Evolutionary conservation across 75 land plant genomes (phyloP).

Genomic region (Larix kaempferi): DNA sequence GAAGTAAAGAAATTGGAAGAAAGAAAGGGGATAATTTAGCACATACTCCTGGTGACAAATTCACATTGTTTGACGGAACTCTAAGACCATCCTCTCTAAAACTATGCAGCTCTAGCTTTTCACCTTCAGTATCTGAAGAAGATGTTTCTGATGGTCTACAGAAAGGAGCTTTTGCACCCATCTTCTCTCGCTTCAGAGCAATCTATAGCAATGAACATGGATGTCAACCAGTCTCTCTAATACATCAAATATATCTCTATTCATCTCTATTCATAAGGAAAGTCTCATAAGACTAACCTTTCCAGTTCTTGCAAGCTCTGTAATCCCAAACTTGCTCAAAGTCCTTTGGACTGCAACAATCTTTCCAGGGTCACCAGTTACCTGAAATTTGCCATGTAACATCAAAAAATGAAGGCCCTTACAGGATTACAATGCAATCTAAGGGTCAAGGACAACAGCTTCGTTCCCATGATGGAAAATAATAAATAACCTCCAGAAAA

Average conservation of each 20-base stretch:
- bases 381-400: constrained; percentile 38
- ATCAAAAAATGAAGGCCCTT: background rate
- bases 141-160: constrained; percentile 73
- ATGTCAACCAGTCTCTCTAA: background rate
- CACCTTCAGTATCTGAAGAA: constrained; percentile 59
- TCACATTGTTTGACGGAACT: constrained; percentile 4
- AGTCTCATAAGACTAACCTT: constrained; percentile 45
- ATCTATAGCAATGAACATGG: constrained; percentile 37
- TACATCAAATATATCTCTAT: background rate
- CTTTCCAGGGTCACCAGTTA: constrained; percentile 99
- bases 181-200: constrained; percentile 85
- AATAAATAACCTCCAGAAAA: background rate
- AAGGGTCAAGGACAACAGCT: background rate
- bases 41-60: constrained; percentile 35
- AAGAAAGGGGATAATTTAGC: background rate
- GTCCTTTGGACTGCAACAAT: constrained; percentile 72
- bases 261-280: background rate
- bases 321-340: constrained; percentile 90
- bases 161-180: constrained; percentile 64
- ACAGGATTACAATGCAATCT: background rate
- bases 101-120: constrained; percentile 16
- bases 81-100: background rate
- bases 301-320: constrained; percentile 94
- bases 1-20: background rate
- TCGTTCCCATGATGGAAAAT: background rate